Percentiles rank a stretch among this genome's conserved stretches.
These are phyloP conservation scores for Amanita subjunquillea DNA, from an alignment of 768 basidiomycete genomes.

Conservation along the genomic window DNA sequence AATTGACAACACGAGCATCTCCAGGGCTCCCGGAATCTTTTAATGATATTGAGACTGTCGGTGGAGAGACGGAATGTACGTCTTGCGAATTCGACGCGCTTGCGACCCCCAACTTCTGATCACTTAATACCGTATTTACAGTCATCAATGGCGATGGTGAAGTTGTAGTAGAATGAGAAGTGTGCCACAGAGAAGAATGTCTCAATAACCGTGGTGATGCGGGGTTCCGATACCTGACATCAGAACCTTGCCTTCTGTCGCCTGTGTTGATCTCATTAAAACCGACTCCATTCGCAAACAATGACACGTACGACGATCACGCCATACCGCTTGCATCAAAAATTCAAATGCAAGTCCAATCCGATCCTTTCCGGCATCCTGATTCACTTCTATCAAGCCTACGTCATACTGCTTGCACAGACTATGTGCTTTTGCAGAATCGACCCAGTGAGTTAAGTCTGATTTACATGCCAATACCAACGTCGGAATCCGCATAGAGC, in stretches of 20 bases:
- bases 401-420: slow-evolving; percentile 56
- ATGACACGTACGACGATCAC: slow-evolving; percentile 31
- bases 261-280: neutral
- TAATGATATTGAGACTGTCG: neutral
- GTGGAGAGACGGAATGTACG: neutral
- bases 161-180: slow-evolving; percentile 39
- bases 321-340: slow-evolving; percentile 56
- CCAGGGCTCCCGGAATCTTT: neutral
- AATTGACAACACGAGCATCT: neutral
- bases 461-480: slow-evolving; percentile 86
- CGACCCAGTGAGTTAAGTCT: slow-evolving; percentile 51
- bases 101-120: neutral
- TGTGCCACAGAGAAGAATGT: slow-evolving; percentile 46
- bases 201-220: slow-evolving; percentile 56
- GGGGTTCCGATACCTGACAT: slow-evolving; percentile 49
- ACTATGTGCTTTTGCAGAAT: slow-evolving; percentile 39
- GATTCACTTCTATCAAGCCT: slow-evolving; percentile 70
- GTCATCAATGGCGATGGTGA: slow-evolving; percentile 30
- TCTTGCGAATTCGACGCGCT: neutral
- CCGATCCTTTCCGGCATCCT: slow-evolving; percentile 43
- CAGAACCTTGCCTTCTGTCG: slow-evolving; percentile 6
- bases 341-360: slow-evolving; percentile 69
- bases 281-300: neutral
- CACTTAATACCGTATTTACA: slow-evolving; percentile 15
- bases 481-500: slow-evolving; percentile 44